Evolutionary conservation across 768 basidiomycete genomes (phyloP).

Genomic region (Lactarius tabidus): DNA sequence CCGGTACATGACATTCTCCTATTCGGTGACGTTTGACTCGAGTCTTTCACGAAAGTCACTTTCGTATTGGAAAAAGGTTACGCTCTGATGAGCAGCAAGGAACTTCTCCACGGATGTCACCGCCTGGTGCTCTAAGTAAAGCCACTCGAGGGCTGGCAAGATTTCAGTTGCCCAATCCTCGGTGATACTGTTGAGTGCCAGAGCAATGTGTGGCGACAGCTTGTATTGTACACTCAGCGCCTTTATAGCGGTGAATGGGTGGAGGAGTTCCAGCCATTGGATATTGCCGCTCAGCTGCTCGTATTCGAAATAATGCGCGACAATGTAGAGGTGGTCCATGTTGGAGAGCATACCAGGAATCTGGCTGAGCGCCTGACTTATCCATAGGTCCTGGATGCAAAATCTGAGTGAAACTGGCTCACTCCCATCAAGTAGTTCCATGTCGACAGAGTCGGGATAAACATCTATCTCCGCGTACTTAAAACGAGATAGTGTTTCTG

Average conservation of each 20-base stretch:
- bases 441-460: background rate
- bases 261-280: background rate
- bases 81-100: background rate
- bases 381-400: background rate
- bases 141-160: background rate
- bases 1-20: too few species aligned
- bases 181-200: background rate
- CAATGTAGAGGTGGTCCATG: background rate
- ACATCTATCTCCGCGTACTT: background rate
- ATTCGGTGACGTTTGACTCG: too few species aligned
- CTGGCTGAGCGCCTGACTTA: background rate
- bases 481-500: background rate
- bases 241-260: background rate
- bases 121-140: background rate
- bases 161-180: background rate
- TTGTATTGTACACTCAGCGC: background rate
- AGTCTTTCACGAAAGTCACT: too few species aligned
- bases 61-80: too few species aligned
- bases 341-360: background rate
- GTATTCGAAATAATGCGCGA: background rate
- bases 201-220: background rate
- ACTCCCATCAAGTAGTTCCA: background rate
- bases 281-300: background rate
- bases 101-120: background rate
- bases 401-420: background rate